phyloP scores from a whole-genome alignment of 208 protist species.

The Leishmania lainsoni region DNA sequence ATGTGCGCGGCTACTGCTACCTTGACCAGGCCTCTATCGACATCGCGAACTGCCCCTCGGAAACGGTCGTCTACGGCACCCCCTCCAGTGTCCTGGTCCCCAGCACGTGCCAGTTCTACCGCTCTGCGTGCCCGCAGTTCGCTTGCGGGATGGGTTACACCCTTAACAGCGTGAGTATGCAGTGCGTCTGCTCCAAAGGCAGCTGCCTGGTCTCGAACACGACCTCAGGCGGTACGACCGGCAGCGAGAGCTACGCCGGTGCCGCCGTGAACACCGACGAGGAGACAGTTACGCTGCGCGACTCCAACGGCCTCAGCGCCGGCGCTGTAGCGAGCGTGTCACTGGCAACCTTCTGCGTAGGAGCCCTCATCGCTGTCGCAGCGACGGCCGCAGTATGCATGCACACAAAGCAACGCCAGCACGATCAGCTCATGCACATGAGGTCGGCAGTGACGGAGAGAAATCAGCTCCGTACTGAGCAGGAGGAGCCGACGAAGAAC shows the following conservation, averaged over 20 bases:
- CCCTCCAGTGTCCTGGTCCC: constrained; percentile 18
- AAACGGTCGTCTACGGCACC: constrained; percentile 17
- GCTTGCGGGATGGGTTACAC: constrained; percentile 30
- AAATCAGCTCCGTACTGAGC: neutral
- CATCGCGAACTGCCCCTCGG: constrained; percentile 39
- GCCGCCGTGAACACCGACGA: neutral
- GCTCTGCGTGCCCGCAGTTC: constrained; percentile 27
- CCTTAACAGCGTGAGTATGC: constrained; percentile 28
- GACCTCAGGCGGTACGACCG: neutral
- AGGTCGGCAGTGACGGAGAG: neutral
- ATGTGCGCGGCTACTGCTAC: constrained; percentile 54
- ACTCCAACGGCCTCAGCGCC: constrained; percentile 16
- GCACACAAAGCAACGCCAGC: constrained; percentile 7
- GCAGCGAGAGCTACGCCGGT: neutral
- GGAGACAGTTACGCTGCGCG: neutral
- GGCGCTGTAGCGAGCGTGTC: constrained; percentile 33
- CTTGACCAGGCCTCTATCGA: constrained; percentile 35
- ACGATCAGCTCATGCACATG: neutral
- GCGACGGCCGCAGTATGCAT: constrained; percentile 22
- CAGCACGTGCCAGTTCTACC: constrained; percentile 39
- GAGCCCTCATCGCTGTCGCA: constrained; percentile 22
- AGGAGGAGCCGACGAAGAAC: neutral
- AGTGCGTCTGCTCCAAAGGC: constrained; percentile 33
- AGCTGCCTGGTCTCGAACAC: constrained; percentile 9
- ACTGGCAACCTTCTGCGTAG: constrained; percentile 31